Evolutionary conservation across 495 filamentous ascomycete genomes (phyloP).

Genomic region (Lasiosphaeria hispida): DNA sequence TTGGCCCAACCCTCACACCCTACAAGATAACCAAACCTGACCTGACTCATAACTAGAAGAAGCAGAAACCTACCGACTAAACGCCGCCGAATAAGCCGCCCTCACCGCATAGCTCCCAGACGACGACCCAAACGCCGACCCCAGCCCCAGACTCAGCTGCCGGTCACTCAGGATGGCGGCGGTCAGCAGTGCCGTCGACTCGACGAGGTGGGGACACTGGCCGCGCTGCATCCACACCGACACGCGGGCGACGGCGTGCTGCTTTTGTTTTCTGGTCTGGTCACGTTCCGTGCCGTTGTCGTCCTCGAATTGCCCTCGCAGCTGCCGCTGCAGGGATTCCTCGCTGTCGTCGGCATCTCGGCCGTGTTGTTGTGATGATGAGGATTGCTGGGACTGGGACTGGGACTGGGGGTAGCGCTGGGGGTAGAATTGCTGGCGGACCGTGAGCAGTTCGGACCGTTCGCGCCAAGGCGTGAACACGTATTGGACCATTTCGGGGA

Average conservation of each 20-base stretch:
- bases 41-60: slow-evolving; percentile 1
- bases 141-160: slow-evolving; percentile 34
- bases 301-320: neutral
- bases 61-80: slow-evolving; percentile 42
- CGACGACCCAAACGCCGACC: neutral
- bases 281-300: too few species aligned
- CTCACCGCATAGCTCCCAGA: slow-evolving; percentile 39
- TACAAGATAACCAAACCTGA: too few species aligned
- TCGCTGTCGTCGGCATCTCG: neutral
- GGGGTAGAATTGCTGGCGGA: slow-evolving; percentile 68
- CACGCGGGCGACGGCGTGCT: slow-evolving; percentile 47
- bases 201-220: slow-evolving; percentile 75
- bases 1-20: too few species aligned
- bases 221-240: slow-evolving; percentile 63
- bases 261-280: slow-evolving; percentile 14
- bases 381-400: neutral
- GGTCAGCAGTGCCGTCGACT: slow-evolving; percentile 74
- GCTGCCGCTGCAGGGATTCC: slow-evolving; percentile 11
- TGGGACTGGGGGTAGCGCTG: slow-evolving; percentile 1
- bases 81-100: slow-evolving; percentile 48
- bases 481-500: slow-evolving; percentile 63
- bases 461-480: slow-evolving; percentile 78
- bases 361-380: neutral
- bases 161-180: slow-evolving; percentile 64
- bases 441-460: slow-evolving; percentile 59